phyloP scores from a whole-genome alignment of 306 rosid genomes.

The Boehmeria nivea region DNA sequence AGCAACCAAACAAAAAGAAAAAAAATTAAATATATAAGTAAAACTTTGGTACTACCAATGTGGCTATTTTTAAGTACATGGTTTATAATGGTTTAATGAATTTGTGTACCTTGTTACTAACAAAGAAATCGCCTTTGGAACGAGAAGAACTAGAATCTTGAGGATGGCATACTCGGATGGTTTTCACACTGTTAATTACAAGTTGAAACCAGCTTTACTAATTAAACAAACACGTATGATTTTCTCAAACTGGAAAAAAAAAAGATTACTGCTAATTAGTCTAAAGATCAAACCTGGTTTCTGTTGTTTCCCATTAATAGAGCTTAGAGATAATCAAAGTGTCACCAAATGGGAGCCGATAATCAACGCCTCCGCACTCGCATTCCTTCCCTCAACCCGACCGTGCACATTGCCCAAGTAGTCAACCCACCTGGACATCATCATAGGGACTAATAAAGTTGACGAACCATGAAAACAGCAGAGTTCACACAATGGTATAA shows the following conservation, averaged over 20 bases:
- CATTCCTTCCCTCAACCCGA: conserved; percentile 69
- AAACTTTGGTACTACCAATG: conserved; percentile 5
- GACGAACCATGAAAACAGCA: conserved; percentile 12
- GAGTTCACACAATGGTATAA: conserved; percentile 10
- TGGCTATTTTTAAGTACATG: conserved; percentile 2
- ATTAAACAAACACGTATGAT: background rate
- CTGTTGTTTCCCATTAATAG: too few relatives aligned
- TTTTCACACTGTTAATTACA: conserved; percentile 65
- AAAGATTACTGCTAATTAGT: background rate
- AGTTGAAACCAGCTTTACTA: conserved; percentile 16
- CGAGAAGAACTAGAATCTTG: conserved; percentile 78
- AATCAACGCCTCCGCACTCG: conserved; percentile 60
- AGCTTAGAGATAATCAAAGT: conserved; percentile 1
- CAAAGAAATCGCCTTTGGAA: conserved; percentile 58
- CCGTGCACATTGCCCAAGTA: conserved; percentile 83
- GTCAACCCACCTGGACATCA: conserved; percentile 81
- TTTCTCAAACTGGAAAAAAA: background rate
- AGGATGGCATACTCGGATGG: conserved; percentile 91
- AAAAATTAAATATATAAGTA: conserved; percentile 9
- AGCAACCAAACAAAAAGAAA: background rate
- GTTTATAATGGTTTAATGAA: background rate
- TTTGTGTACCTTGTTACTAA: conserved; percentile 78
- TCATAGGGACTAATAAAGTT: conserved; percentile 27
- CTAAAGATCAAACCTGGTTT: conserved; percentile 20
- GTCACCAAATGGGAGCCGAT: conserved; percentile 88